Conservation (phyloP, 2,329 filamentous ascomycete species). For the Rachicladosporium sp. region DNA sequence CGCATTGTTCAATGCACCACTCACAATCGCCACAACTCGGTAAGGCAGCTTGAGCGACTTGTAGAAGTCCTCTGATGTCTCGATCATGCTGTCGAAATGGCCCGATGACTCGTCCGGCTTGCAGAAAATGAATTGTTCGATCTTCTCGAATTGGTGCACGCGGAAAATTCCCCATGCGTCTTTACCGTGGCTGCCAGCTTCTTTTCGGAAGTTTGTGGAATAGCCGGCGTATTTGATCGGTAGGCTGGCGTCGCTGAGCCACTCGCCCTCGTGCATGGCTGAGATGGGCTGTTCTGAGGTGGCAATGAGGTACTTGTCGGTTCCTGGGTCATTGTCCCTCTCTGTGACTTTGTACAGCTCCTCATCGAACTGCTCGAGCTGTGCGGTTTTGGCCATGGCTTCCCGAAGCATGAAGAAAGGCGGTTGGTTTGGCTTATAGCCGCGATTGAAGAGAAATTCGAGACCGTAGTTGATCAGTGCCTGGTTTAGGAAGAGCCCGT, state of each 20-base stretch:
- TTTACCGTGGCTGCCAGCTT: constrained; percentile 81
- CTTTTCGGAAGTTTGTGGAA: constrained; percentile 89
- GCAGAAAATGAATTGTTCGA: constrained; percentile 68
- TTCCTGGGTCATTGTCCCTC: constrained; percentile 64
- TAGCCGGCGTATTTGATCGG: constrained; percentile 84
- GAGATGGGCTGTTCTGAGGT: constrained; percentile 94
- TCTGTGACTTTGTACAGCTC: constrained; percentile 92
- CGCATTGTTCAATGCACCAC: constrained; percentile 85
- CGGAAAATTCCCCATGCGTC: constrained; percentile 98
- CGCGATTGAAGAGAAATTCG: constrained; percentile 71
- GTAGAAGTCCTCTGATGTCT: constrained; percentile 87
- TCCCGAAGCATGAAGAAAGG: constrained; percentile 92
- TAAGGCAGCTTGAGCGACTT: constrained; percentile 80
- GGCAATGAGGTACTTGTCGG: constrained; percentile 73
- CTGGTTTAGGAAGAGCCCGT: constrained; percentile 83
- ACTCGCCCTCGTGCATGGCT: constrained; percentile 76
- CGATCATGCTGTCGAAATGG: constrained; percentile 87
- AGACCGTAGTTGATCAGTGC: constrained; percentile 92
- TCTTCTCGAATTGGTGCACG: constrained; percentile 95
- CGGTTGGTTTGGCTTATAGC: constrained; percentile 48
- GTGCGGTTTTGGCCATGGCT: constrained; percentile 95
- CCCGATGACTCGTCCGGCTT: constrained; percentile 89
- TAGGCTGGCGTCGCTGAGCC: constrained; percentile 72
- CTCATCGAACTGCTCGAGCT: constrained; percentile 94
- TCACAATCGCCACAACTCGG: constrained; percentile 85